Conservation (phyloP, 2,329 filamentous ascomycete genomes). For the Paecilomyces formosus region DNA sequence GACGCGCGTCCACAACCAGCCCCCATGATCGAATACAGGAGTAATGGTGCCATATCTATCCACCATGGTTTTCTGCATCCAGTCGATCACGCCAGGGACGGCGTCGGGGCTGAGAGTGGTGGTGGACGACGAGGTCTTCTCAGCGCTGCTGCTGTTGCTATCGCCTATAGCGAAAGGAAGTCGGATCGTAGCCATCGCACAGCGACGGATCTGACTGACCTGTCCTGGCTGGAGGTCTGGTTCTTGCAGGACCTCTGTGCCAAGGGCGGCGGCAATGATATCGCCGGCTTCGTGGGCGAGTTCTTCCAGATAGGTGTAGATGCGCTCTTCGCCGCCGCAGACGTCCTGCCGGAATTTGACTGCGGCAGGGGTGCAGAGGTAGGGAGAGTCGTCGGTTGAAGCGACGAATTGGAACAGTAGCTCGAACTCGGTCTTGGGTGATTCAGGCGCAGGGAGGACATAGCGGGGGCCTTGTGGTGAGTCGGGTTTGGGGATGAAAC, state of each 20-base stretch:
- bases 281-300: conserved; percentile 60
- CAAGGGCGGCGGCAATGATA: conserved; percentile 54
- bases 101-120: conserved; percentile 32
- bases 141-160: conserved; percentile 10
- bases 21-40: conserved; percentile 53
- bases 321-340: conserved; percentile 66
- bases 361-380: conserved; percentile 63
- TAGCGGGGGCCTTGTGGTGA: conserved; percentile 41
- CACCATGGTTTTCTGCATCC: conserved; percentile 50
- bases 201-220: conserved; percentile 47
- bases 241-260: conserved; percentile 62
- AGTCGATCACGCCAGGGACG: conserved; percentile 42
- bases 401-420: conserved; percentile 68
- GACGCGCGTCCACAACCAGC: conserved; percentile 62
- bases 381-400: conserved; percentile 66
- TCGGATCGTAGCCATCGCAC: conserved; percentile 65
- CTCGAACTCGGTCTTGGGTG: conserved; percentile 54
- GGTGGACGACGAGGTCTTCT: conserved; percentile 1
- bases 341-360: conserved; percentile 62
- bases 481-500: conserved; percentile 50
- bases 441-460: conserved; percentile 31
- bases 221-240: conserved; percentile 20
- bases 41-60: conserved; percentile 65
- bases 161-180: conserved; percentile 53
- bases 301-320: conserved; percentile 55